These are phyloP conservation scores for Verbena officinalis DNA, from an alignment of 257 asterid genomes.

Conservation along the genomic window DNA sequence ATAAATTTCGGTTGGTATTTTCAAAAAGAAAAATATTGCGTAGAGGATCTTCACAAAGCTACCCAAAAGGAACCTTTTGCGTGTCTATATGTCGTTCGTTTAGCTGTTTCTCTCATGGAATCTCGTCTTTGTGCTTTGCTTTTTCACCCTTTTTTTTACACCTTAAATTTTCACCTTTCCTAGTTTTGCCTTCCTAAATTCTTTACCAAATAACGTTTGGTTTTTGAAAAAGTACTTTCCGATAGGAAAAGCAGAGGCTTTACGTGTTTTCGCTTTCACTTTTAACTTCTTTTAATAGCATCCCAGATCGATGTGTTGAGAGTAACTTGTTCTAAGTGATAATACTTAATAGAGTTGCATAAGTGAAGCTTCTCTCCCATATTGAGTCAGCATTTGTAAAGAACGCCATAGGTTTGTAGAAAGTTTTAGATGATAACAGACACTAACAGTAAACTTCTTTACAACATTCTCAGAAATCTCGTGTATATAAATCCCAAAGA, in stretches of 20 bases:
- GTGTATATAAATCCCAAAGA: conserved; percentile 25
- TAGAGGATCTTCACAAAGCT: neutral
- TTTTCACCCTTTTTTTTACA: neutral
- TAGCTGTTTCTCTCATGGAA: conserved; percentile 9
- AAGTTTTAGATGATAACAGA: neutral
- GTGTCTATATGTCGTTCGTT: conserved; percentile 8
- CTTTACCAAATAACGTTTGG: too few species aligned
- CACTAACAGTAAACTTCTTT: conserved; percentile 21
- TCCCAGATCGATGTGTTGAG: too few species aligned
- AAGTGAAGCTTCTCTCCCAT: too few species aligned
- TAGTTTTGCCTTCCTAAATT: too few species aligned
- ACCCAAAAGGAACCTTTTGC: conserved; percentile 4
- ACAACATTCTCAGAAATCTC: conserved; percentile 28
- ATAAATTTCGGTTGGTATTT: neutral
- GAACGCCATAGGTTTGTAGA: too few species aligned
- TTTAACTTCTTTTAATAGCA: too few species aligned
- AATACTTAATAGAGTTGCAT: too few species aligned
- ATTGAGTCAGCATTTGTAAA: too few species aligned
- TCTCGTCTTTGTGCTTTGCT: conserved; percentile 12
- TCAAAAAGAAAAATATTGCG: neutral
- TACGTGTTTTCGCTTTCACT: too few species aligned
- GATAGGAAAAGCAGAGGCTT: too few species aligned
- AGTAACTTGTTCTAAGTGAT: too few species aligned
- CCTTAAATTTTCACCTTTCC: neutral
- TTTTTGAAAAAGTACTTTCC: too few species aligned